Evolutionary conservation across 1,139 yeast species (phyloP), one percentile per base, ranked within the genome.

Genomic region (Saccharomyces uvarum): DNA sequence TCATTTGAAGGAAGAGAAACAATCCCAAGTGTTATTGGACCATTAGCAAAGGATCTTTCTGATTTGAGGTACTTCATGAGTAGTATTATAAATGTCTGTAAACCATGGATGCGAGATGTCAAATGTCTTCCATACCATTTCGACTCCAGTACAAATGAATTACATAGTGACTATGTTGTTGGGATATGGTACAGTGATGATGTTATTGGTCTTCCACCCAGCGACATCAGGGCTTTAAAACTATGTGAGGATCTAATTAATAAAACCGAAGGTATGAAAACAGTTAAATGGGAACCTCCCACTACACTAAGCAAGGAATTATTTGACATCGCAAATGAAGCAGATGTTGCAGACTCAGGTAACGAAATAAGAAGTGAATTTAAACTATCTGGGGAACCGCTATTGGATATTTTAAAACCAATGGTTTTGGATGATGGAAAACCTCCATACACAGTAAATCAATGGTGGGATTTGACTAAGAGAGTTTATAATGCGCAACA

Each of bases 11-110:
- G 85, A 49, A 83, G 82, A 60, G 82, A 79, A 53, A 73, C 80
- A 48, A 74, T 80, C 33, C 78, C 78, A 2, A 77, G 83, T 2
- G 83, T 79, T 13, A 75, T 79, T 59, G 82, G 85, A 2, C 86
- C 86, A 26, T 73, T 81, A 75, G 74, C 83, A 31, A 68, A 84
- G 59, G 71, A 82, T 8, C 69, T 88, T 31, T 82, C 78, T 11
- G 96, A 88, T 65, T 70, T 88, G 59, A 80, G 81, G 31, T 79
- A 78, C 58, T 80, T 86, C 71, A 77, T 84, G 75, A 80, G 80
- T 58, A 59, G 72, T 13, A 74, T 82, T 56, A 72, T 84, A 11
- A 55, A 56, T 50, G 76, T 78, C 54, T 72, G 75, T 27, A 70
- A 80, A 60, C 84, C 86, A 9, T 83, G 88, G 87, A 69, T 70